Evolutionary conservation across 352 stramenopile species (phyloP).

Genomic region (Phytophthora pistaciae): DNA sequence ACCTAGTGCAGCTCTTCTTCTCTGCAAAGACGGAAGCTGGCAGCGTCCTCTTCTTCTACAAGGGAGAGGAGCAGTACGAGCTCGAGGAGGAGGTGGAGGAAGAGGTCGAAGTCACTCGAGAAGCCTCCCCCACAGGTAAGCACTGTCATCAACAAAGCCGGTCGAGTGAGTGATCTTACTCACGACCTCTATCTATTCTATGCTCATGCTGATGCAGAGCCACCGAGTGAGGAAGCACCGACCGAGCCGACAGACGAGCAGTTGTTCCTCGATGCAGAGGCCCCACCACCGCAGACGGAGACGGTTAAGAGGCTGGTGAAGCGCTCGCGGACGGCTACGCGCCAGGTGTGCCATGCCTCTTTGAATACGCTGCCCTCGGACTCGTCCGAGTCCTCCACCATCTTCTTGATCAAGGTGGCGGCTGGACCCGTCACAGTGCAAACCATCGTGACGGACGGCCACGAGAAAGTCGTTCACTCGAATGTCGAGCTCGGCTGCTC

Average conservation of each 20-base stretch:
- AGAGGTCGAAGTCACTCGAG: constrained; percentile 68
- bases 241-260: constrained; percentile 73
- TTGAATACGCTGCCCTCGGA: constrained; percentile 74
- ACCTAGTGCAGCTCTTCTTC: constrained; percentile 71
- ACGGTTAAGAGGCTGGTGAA: constrained; percentile 61
- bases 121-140: constrained; percentile 38
- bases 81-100: constrained; percentile 87
- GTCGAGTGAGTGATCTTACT: neutral
- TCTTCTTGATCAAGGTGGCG: constrained; percentile 86
- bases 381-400: constrained; percentile 64
- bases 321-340: constrained; percentile 57
- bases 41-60: constrained; percentile 83
- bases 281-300: constrained; percentile 32
- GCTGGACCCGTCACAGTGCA: constrained; percentile 59
- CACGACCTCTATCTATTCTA: neutral
- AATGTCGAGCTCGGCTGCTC: constrained; percentile 91
- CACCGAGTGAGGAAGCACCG: constrained; percentile 17
- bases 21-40: constrained; percentile 58
- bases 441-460: constrained; percentile 29
- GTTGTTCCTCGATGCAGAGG: constrained; percentile 67
- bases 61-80: constrained; percentile 69
- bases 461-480: constrained; percentile 61
- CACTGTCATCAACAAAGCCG: neutral
- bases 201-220: constrained; percentile 6
- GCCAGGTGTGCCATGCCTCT: constrained; percentile 68